These are phyloP conservation scores for Hypoxylon sp. DNA, from an alignment of 2,329 filamentous ascomycete genomes.

Conservation along the genomic window DNA sequence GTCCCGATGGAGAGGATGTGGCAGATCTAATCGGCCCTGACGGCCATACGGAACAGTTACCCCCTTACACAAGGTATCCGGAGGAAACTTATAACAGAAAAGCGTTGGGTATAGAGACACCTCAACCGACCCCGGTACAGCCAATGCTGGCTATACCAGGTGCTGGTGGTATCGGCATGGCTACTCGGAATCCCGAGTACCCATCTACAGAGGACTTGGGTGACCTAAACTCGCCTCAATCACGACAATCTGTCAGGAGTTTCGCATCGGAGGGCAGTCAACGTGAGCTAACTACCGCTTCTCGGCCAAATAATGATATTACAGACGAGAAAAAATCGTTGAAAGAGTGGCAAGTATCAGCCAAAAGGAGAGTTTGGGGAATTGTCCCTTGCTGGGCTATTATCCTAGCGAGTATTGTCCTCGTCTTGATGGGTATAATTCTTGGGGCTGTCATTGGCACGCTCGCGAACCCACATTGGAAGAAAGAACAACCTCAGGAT, in stretches of 20 bases:
- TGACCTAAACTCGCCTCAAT: conserved; percentile 59
- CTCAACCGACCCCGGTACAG: conserved; percentile 42
- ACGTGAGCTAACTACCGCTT: conserved; percentile 69
- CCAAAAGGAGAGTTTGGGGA: conserved; percentile 69
- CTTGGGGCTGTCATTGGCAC: conserved; percentile 71
- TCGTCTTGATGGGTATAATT: conserved; percentile 68
- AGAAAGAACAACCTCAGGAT: conserved; percentile 28
- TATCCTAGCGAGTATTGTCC: conserved; percentile 62
- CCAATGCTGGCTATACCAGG: conserved; percentile 61
- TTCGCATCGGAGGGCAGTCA: conserved; percentile 66
- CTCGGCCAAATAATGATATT: conserved; percentile 44
- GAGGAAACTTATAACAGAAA: conserved; percentile 77
- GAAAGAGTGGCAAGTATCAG: conserved; percentile 68
- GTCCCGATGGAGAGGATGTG: conserved; percentile 86
- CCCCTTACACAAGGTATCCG: conserved; percentile 91
- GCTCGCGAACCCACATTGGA: conserved; percentile 56
- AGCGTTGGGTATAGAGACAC: conserved; percentile 54
- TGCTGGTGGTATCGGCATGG: conserved; percentile 73
- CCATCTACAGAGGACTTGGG: conserved; percentile 70
- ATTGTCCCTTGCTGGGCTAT: conserved; percentile 75
- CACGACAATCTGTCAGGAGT: conserved; percentile 68
- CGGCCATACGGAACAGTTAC: conserved; percentile 90
- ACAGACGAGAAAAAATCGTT: conserved; percentile 64
- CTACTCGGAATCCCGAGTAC: conserved; percentile 74
- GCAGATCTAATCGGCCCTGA: conserved; percentile 89